These are phyloP conservation scores for Aspergillus terreus DNA, from an alignment of 2,329 filamentous ascomycete genomes.

Conservation along the genomic window DNA sequence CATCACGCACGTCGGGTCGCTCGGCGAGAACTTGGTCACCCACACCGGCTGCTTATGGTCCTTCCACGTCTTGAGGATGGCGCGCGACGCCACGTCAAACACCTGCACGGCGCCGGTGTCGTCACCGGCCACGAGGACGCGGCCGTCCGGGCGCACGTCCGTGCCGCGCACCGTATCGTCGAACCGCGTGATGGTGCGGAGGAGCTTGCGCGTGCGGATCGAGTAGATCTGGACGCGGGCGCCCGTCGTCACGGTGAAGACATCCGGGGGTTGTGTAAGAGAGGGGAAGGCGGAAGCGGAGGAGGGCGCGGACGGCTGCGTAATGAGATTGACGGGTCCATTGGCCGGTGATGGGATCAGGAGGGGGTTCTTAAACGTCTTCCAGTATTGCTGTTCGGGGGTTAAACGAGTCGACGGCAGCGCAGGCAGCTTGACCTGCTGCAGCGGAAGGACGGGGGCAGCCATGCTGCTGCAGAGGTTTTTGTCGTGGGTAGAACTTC, in stretches of 20 bases:
- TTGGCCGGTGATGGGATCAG: slow-evolving; percentile 87
- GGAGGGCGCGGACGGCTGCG: slow-evolving; percentile 56
- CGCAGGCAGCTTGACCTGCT: slow-evolving; percentile 76
- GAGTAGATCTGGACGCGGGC: slow-evolving; percentile 92
- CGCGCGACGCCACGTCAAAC: slow-evolving; percentile 84
- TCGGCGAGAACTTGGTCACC: slow-evolving; percentile 85
- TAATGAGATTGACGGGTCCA: slow-evolving; percentile 87
- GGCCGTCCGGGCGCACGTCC: slow-evolving; percentile 82
- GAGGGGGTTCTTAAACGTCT: slow-evolving; percentile 85
- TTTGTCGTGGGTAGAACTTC: background rate
- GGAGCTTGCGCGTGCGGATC: slow-evolving; percentile 80
- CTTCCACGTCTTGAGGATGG: slow-evolving; percentile 92
- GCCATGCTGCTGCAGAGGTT: slow-evolving; percentile 58
- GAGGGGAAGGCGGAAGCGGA: slow-evolving; percentile 39
- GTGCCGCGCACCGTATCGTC: slow-evolving; percentile 86
- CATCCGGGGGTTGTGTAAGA: slow-evolving; percentile 46
- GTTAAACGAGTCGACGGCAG: slow-evolving; percentile 74
- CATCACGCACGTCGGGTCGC: slow-evolving; percentile 80
- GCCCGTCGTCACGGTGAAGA: slow-evolving; percentile 92
- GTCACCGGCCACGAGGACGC: slow-evolving; percentile 85
- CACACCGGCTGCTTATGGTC: slow-evolving; percentile 93
- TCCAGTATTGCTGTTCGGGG: slow-evolving; percentile 94
- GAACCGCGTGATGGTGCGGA: slow-evolving; percentile 93
- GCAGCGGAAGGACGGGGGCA: slow-evolving; percentile 75
- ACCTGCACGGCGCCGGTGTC: slow-evolving; percentile 91